Base-by-base conservation (phyloP, 768 basidiomycete species). In the Scleroderma bovista region DNA sequence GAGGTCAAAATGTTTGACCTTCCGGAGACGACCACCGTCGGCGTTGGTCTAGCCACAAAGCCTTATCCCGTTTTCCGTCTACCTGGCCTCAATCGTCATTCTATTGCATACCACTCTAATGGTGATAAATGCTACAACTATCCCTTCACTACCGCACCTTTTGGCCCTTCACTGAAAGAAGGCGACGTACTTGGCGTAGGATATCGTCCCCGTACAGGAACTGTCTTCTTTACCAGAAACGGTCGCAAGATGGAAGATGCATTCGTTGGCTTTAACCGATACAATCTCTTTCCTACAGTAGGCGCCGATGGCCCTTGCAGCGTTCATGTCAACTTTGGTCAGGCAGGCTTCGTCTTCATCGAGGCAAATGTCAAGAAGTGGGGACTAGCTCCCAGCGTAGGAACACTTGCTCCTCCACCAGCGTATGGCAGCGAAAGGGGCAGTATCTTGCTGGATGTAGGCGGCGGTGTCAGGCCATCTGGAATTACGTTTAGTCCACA, bases 311-410 rank as follows among this genome's bases (percentile, higher is more conserved):
- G 95, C 0, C 90, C 95, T 6, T 95, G 93, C 67, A 94, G 88
- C 55, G 84, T 99, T 8, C 96, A 99, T 59, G 90, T 97, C 62
- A 99, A 99, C 66, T 79, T 99, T 13, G 96, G 96, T 8, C 96
- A 98, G 69, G 86, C 91, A 5, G 96, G 96, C 5, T 99, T 99
- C 64, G 96, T 98, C 34, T 98, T 96, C 60, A 97, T 99, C 60
- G 96, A 99, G 71, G 96, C 96, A 31, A 97, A 99, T 63, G 96
- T 99, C 54, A 99, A 99, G 78, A 98, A 97, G 66, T 99, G 96
- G 96, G 96, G 96, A 16, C 70, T 98, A 29, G 96, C 96, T 31
- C 96, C 96, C 8, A 96, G 93, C 65, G 86, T 94, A 13, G 96
- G 96, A 42, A 98, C 96, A 0, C 77, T 98, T 10, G 95, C 95